Base-by-base conservation (phyloP, 345 rosid species). In the Draba incana region DNA sequence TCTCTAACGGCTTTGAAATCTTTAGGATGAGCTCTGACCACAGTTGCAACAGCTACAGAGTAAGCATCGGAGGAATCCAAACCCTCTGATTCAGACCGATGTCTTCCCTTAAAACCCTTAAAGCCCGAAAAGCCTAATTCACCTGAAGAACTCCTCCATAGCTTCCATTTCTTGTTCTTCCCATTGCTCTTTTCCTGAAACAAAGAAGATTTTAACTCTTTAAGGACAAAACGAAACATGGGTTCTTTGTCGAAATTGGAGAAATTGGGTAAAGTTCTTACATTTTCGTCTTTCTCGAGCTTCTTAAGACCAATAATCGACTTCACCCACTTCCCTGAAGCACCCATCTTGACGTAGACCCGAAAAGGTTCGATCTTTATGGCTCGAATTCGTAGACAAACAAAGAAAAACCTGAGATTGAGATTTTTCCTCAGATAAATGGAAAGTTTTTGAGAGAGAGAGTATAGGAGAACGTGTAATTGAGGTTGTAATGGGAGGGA, bases 261-360 rank as follows among this genome's bases (percentile, higher is more conserved):
- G 2, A 51, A 72, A 38, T 44, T 28, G 44, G 2, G 35, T 48
- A 8, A 62, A 31, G 14, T 13, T 43, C 87, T 80, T 62, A 90
- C 98, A 35, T 15, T 62, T 53, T 86, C 86, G 10, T 85, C 86
- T 11, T 86, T 88, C 59, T 84, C 92, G 2, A 81, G 53, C 77
- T 87, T 93, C 64, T 82, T 90, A 23, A 84, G 82, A 61, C 92
- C 89, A 6, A 87, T 84, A 42, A 93, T 80, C 13, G 94, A 83
- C 70, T 87, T 90, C 5, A 93, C 86, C 98, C 98, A 93, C 75
- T 85, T 93, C 28, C 96, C 97, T 49, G 98, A 85, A 70, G 90
- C 97, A 81, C 98, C 97, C 98, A 93, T 93, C 49, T 51, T 48
- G 14, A 4, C 13, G 47, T 30, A 59, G 39, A 55, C 25, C 24